Evolutionary conservation across 2,329 filamentous ascomycete genomes (phyloP).

Genomic region (Neofusicoccum ribis): DNA sequence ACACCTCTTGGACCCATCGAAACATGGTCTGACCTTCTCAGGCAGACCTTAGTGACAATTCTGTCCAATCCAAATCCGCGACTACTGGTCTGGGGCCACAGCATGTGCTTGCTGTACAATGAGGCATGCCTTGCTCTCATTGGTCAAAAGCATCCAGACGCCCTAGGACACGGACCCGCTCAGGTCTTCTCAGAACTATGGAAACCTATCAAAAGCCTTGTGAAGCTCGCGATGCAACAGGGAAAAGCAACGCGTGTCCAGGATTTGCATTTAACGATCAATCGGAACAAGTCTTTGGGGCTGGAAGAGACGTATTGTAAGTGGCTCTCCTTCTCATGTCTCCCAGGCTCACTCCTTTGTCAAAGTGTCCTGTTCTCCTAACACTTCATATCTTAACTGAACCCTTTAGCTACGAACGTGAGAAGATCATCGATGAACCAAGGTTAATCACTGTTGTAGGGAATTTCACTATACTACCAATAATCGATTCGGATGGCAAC

Average conservation of each 20-base stretch:
- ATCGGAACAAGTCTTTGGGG: background rate
- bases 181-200: constrained; percentile 17
- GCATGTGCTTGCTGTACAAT: constrained; percentile 73
- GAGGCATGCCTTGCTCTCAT: constrained; percentile 67
- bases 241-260: constrained; percentile 15
- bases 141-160: constrained; percentile 67
- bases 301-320: constrained; percentile 21
- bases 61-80: constrained; percentile 59
- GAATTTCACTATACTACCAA: constrained; percentile 19
- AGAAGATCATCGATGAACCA: too few relatives aligned
- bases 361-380: too few relatives aligned
- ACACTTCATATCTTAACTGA: background rate
- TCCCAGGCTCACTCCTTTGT: too few relatives aligned
- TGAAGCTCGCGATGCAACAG: constrained; percentile 17
- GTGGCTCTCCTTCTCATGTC: background rate
- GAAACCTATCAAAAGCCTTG: background rate
- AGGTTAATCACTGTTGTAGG: background rate
- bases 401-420: too few relatives aligned
- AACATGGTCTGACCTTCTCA: constrained; percentile 66
- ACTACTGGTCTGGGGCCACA: constrained; percentile 49
- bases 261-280: constrained; percentile 3
- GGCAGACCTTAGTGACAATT: constrained; percentile 73
- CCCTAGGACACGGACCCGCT: constrained; percentile 58
- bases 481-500: constrained; percentile 8
- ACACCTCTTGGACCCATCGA: constrained; percentile 73